A percentile compares a stretch with the other conserved stretches of the same genome.
These are phyloP conservation scores for Fusarium liriodendri DNA, from an alignment of 2,329 filamentous ascomycete genomes.

Conservation along the genomic window DNA sequence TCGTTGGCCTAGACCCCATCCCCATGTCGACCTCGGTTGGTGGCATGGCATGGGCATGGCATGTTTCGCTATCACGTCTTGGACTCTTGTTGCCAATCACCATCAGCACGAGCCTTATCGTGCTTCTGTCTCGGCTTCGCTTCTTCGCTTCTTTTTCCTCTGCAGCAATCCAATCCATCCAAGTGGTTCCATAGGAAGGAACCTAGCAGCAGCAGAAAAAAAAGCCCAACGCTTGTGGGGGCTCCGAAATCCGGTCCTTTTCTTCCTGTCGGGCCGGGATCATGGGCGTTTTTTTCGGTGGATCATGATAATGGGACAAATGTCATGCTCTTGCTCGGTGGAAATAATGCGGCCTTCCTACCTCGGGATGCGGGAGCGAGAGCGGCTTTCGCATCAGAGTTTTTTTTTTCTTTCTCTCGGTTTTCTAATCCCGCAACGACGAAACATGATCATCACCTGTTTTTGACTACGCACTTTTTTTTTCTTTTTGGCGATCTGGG, in stretches of 20 bases:
- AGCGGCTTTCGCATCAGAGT: not conserved
- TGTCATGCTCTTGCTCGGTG: not conserved
- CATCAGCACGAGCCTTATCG: not conserved
- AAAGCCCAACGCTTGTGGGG: not conserved
- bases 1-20: not conserved
- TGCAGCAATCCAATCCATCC: not conserved
- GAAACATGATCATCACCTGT: constrained; percentile 17
- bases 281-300: not conserved
- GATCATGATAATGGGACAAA: not conserved
- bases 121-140: not conserved
- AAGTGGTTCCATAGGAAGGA: not conserved
- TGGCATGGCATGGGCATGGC: not conserved
- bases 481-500: constrained; percentile 23
- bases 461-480: not conserved
- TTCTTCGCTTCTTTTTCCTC: not conserved
- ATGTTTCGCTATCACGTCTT: not conserved
- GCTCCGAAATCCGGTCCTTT: constrained; percentile 10
- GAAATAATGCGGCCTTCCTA: not conserved
- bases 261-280: constrained; percentile 6
- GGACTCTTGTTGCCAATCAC: not conserved
- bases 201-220: not conserved
- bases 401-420: not conserved
- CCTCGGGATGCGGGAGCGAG: not conserved
- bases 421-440: not conserved
- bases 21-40: not conserved